These are phyloP conservation scores for Saccharomyces hybrid DNA, from an alignment of 1,139 yeast genomes.

Conservation along the genomic window DNA sequence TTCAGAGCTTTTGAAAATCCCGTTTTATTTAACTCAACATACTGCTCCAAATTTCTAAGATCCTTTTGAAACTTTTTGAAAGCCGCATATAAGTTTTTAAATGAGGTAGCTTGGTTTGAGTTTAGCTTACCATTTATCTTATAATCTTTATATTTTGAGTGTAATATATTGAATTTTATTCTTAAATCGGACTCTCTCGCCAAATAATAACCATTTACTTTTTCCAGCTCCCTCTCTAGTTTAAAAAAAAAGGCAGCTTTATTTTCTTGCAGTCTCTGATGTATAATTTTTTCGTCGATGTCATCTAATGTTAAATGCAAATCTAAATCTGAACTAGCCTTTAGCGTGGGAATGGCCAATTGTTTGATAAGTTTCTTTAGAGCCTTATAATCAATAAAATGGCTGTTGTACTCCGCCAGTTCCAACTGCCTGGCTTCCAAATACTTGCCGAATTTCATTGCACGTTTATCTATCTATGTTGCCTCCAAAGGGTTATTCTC, in stretches of 20 bases:
- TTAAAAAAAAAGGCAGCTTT: conserved; percentile 90
- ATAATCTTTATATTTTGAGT: conserved; percentile 62
- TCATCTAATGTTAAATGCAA: conserved; percentile 14
- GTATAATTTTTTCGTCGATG: conserved; percentile 30
- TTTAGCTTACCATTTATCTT: conserved; percentile 39
- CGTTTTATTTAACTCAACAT: conserved; percentile 86
- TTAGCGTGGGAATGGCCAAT: conserved; percentile 23
- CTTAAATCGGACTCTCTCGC: conserved; percentile 85
- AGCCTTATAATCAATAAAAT: conserved; percentile 90
- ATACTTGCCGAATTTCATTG: conserved; percentile 86
- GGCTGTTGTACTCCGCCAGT: conserved; percentile 87
- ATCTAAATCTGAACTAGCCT: conserved; percentile 1
- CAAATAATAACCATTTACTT: conserved; percentile 80
- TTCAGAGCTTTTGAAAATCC: conserved; percentile 92
- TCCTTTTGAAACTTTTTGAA: conserved; percentile 86
- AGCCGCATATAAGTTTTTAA: conserved; percentile 69
- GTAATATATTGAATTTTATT: conserved; percentile 65
- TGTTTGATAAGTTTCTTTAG: conserved; percentile 66
- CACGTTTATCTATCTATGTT: neutral
- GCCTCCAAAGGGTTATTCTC: neutral
- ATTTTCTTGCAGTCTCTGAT: conserved; percentile 71
- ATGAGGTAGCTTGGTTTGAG: conserved; percentile 48
- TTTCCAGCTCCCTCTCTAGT: conserved; percentile 87
- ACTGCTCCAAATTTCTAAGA: conserved; percentile 78
- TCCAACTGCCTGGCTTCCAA: conserved; percentile 90